Conservation (phyloP, 1,284 basidiomycete species). For the Trametes pubescens region DNA sequence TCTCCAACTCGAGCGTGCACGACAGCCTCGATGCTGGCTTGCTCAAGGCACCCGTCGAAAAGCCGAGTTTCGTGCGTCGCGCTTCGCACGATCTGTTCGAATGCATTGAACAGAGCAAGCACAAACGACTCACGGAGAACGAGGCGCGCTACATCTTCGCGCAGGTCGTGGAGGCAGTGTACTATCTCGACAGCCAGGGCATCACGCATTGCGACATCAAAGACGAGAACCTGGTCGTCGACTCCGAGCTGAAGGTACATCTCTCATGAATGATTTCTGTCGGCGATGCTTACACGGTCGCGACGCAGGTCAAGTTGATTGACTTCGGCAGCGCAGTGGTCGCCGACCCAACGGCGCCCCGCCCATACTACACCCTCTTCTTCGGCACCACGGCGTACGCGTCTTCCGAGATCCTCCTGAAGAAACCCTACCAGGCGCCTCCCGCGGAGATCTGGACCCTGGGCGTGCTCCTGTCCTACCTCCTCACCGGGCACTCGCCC, state of each 20-base stretch:
- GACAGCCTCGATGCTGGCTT: constrained; percentile 18
- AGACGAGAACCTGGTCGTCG: constrained; percentile 92
- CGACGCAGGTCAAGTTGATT: constrained; percentile 85
- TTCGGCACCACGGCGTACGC: constrained; percentile 86
- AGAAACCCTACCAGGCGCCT: constrained; percentile 76
- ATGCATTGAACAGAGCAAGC: constrained; percentile 86
- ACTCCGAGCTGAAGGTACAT: constrained; percentile 67
- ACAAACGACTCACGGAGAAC: constrained; percentile 81
- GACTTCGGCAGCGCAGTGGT: constrained; percentile 92
- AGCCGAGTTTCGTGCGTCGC: constrained; percentile 68
- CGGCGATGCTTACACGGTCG: constrained; percentile 11
- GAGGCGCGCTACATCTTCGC: constrained; percentile 85
- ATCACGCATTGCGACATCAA: constrained; percentile 94
- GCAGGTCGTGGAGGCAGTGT: constrained; percentile 88
- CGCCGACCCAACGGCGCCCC: constrained; percentile 69
- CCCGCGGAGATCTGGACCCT: constrained; percentile 92
- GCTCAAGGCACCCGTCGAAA: constrained; percentile 31
- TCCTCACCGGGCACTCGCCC: constrained; percentile 87
- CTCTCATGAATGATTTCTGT: constrained; percentile 4
- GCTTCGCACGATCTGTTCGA: constrained; percentile 93
- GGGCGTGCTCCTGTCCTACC: constrained; percentile 88
- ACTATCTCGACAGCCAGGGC: constrained; percentile 79
- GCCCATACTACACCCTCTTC: constrained; percentile 78
- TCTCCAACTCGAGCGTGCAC: constrained; percentile 18
- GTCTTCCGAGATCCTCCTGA: constrained; percentile 82